Evolutionary conservation across 345 rosid genomes (phyloP).

Genomic region (Ceriops zippeliana): DNA sequence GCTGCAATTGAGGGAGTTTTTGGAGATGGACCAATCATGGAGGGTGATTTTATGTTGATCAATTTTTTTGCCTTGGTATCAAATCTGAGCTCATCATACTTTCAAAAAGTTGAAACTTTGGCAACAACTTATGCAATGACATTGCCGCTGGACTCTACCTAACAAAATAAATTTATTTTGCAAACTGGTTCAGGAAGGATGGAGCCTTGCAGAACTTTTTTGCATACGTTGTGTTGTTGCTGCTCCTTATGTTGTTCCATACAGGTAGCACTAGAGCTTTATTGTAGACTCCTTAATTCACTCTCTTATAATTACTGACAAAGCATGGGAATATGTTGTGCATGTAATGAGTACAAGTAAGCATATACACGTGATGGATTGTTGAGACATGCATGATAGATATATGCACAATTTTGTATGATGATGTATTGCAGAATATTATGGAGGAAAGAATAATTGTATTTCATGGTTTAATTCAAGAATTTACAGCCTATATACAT

Average conservation of each 20-base stretch:
- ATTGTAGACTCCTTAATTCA: not conserved
- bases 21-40: constrained; percentile 42
- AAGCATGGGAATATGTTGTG: too few relatives aligned
- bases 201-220: constrained; percentile 89
- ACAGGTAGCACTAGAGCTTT: constrained; percentile 49
- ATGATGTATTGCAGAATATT: too few relatives aligned
- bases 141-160: not conserved
- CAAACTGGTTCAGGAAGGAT: constrained; percentile 64
- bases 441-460: too few relatives aligned
- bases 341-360: too few relatives aligned
- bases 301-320: not conserved
- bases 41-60: constrained; percentile 67
- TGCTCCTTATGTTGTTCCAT: constrained; percentile 94
- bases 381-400: too few relatives aligned
- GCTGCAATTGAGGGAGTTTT: constrained; percentile 51
- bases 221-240: constrained; percentile 64
- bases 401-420: too few relatives aligned
- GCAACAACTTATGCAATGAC: not conserved
- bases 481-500: too few relatives aligned
- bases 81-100: not conserved
- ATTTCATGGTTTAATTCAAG: too few relatives aligned
- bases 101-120: constrained; percentile 5
- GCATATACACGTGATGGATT: too few relatives aligned
- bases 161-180: constrained; percentile 5
- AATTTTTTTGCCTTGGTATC: constrained; percentile 87